phyloP scores from a whole-genome alignment of 1,139 yeast species.

The Trichomonascaceae sp. region DNA sequence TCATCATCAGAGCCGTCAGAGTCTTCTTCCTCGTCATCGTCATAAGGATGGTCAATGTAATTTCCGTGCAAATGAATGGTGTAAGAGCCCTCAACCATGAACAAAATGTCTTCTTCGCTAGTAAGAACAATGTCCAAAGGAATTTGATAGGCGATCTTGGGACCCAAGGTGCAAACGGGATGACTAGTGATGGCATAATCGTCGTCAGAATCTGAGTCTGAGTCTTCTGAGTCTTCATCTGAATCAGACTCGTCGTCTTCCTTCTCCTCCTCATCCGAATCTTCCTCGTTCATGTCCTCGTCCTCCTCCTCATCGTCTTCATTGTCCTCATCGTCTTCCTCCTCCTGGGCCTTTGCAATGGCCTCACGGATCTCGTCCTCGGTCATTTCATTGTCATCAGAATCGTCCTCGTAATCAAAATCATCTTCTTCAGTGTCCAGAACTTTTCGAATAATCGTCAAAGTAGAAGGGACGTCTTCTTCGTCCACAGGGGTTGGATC shows the following conservation, averaged over 20 bases:
- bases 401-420: conserved; percentile 47
- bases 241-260: conserved; percentile 21
- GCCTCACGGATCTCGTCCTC: conserved; percentile 16
- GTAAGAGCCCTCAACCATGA: conserved; percentile 93
- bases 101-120: conserved; percentile 90
- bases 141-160: conserved; percentile 74
- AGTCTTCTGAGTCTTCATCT: conserved; percentile 20
- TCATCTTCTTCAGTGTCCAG: conserved; percentile 46
- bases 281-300: conserved; percentile 39
- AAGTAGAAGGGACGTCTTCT: conserved; percentile 64
- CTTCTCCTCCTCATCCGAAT: conserved; percentile 40
- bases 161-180: conserved; percentile 85
- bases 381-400: conserved; percentile 42
- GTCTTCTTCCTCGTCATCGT: conserved; percentile 53
- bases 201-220: conserved; percentile 40
- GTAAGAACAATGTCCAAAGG: conserved; percentile 81
- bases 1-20: conserved; percentile 43
- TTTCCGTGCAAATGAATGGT: conserved; percentile 91
- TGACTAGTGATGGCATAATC: conserved; percentile 70
- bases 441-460: conserved; percentile 77
- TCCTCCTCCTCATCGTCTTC: conserved; percentile 40
- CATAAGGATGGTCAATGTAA: conserved; percentile 92
- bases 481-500: conserved; percentile 83
- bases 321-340: conserved; percentile 17
- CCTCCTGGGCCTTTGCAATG: conserved; percentile 20